phyloP scores from a whole-genome alignment of 2,329 filamentous ascomycete species.

The Microcyclospora pomicola region DNA sequence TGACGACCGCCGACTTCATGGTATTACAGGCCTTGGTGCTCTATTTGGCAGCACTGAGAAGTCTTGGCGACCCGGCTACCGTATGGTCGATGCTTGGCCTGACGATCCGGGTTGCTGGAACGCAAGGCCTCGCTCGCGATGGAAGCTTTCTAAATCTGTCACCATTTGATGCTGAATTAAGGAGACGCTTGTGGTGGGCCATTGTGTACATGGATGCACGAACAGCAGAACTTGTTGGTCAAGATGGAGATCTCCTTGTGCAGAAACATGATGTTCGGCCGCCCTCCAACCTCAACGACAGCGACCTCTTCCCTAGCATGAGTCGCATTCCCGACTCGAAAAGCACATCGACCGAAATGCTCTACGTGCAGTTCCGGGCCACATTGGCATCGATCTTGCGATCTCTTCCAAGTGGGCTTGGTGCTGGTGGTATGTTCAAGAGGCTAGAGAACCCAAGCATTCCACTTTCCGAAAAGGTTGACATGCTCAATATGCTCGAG shows the following conservation, averaged over 20 bases:
- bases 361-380: constrained; percentile 14
- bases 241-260: constrained; percentile 14
- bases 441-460: constrained; percentile 10
- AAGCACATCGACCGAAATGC: constrained; percentile 19
- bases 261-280: constrained; percentile 13
- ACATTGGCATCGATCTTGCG: constrained; percentile 8
- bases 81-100: constrained; percentile 16
- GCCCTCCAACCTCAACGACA: constrained; percentile 41
- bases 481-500: constrained; percentile 13
- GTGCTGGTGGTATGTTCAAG: constrained; percentile 13
- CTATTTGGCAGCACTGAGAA: constrained; percentile 14
- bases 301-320: constrained; percentile 36
- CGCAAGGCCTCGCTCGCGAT: constrained; percentile 23
- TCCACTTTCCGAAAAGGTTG: constrained; percentile 12
- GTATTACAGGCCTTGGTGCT: constrained; percentile 19
- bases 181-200: constrained; percentile 22
- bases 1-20: constrained; percentile 16
- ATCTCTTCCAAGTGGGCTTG: constrained; percentile 9
- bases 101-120: constrained; percentile 33
- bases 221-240: constrained; percentile 45
- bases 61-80: constrained; percentile 11
- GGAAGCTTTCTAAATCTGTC: constrained; percentile 16
- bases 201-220: constrained; percentile 54
- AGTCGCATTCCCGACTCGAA: constrained; percentile 12
- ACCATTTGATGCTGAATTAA: constrained; percentile 23